Base-by-base conservation (phyloP, 23 red algal genomes). In the Gracilaria gracilis region DNA sequence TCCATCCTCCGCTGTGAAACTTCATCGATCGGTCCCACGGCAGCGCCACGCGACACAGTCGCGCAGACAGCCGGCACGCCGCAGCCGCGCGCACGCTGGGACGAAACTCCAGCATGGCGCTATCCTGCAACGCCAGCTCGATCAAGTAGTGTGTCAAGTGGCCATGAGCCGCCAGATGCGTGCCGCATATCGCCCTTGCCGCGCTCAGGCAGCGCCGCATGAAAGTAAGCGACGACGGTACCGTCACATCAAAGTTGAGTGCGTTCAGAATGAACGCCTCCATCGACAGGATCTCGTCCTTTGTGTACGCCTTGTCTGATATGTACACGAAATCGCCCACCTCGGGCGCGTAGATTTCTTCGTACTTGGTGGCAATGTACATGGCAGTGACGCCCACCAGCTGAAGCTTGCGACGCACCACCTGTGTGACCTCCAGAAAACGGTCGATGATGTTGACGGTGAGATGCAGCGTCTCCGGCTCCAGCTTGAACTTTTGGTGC, bases 401-500 rank as follows among this genome's bases (percentile, higher is more conserved):
- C 77, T 98, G 97, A 78, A 98, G 85, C 89, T 96, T 96, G 69
- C 93, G 89, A 0, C 97, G 93, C 54, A 91, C 66, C 37, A 98
- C 94, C 61, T 75, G 64, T 35, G 76, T 67, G 53, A 76, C 75
- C 67, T 84, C 89, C 38, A 98, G 92, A 70, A 96, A 98, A 20
- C 97, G 93, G 83, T 98, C 97, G 84, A 98, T 96, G 67, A 98
- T 67, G 71, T 98, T 98, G 46, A 98, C 90, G 53, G 97, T 98
- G 16, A 98, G 86, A 38, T 88, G 93, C 54, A 98, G 75, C 19
- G 93, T 95, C 72, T 98, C 93, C 38, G 93, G 90, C 53, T 77
- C 31, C 27, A 98, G 83, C 76, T 87, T 93, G 79, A 98, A 98
- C 79, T 93, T 91, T 32, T 69, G 83, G 37, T 96, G 94, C 73